Base-by-base conservation (phyloP, 108 stramenopile genomes). In the Mediolabrus comicus region DNA sequence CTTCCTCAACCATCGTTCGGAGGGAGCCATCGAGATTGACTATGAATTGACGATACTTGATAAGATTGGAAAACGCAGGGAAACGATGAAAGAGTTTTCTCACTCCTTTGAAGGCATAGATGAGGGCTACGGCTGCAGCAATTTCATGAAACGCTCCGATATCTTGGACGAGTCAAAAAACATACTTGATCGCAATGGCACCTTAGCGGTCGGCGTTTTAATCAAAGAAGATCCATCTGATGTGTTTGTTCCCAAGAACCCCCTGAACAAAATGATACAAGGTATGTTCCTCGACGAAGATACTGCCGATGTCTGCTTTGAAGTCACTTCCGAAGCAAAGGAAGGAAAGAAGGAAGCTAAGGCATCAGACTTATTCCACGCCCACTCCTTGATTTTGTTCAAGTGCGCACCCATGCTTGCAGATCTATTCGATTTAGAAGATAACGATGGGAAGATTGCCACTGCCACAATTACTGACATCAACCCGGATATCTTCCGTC, bases 321-420 rank as follows among this genome's bases (percentile, higher is more conserved):
- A 55, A 22, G 54, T 55, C 0, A 55, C 19, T 55, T 16, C 4
- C 16, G 3, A 2, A 14, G 54, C 67, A 1, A 56, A 73, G 32
- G 75, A 77, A 46, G 49, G 11, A 49, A 78, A 57, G 63, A 85
- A 80, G 36, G 57, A 67, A 62, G 5, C 56, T 3, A 57, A 62
- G 31, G 33, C 62, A n/a, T n/a, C 55, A 5, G 67, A 69, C 28
- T 68, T 14, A 14, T 64, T 55, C 13, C 14, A 55, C 17, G 54
- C 54, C 0, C 24, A 55, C 54, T 22, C 19, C 14, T 55, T 55
- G 11, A 27, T 55, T n/a, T 32, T 55, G 30, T 13, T 14, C 30
- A 32, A 14, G 11, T 28, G 30, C 31, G 54, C 54, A 3, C 31
- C 54, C 54, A 55, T 32, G 30, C 54, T 55, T 3, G 24, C 54